These are phyloP conservation scores for Leccinum fuscescens DNA, from an alignment of 1,284 basidiomycete species.

Conservation along the genomic window DNA sequence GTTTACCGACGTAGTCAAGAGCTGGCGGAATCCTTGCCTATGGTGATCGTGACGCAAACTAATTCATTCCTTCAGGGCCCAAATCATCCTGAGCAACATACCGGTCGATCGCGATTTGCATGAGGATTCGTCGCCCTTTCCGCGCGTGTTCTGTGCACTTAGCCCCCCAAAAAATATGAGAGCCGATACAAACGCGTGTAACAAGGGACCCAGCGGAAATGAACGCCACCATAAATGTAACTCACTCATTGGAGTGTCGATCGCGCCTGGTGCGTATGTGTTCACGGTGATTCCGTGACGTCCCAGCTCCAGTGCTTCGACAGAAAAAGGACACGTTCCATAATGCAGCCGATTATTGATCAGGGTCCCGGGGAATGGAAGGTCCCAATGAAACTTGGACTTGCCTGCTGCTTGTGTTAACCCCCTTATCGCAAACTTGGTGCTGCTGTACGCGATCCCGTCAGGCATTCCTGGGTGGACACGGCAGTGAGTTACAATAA, in stretches of 20 bases:
- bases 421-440: slow-evolving; percentile 26
- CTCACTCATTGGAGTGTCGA: slow-evolving; percentile 11
- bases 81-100: background rate
- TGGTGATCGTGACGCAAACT: background rate
- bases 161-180: background rate
- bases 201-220: background rate
- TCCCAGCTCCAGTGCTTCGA: slow-evolving; percentile 27
- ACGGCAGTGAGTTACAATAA: background rate
- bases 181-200: background rate
- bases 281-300: slow-evolving; percentile 15
- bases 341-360: background rate
- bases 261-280: slow-evolving; percentile 8
- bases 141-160: slow-evolving; percentile 4
- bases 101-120: slow-evolving; percentile 1
- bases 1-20: slow-evolving; percentile 18
- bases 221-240: background rate
- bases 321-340: background rate
- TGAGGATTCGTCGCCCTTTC: slow-evolving; percentile 3
- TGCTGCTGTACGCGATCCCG: slow-evolving; percentile 16
- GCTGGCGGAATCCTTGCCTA: slow-evolving; percentile 5
- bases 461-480: slow-evolving; percentile 2
- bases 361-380: background rate
- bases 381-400: background rate
- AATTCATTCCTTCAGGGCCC: background rate
- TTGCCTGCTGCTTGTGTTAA: slow-evolving; percentile 14